These are phyloP conservation scores for Porcisia deanei DNA, from an alignment of 208 protist species.

Conservation along the genomic window DNA sequence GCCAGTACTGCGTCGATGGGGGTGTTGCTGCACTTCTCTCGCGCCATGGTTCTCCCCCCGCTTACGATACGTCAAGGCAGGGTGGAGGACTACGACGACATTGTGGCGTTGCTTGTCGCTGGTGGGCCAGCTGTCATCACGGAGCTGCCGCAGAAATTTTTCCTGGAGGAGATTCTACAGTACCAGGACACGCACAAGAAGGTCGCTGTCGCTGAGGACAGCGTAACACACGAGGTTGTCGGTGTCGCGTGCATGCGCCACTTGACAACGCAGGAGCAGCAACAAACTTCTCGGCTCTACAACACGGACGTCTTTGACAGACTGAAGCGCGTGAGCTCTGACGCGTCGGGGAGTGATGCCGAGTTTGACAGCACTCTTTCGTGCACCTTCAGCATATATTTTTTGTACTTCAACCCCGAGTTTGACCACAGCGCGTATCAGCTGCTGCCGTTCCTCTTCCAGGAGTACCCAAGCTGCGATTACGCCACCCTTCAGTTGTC, in stretches of 20 bases:
- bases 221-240: conserved; percentile 69
- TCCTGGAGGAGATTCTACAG: conserved; percentile 87
- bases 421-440: conserved; percentile 65
- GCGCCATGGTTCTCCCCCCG: conserved; percentile 40
- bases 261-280: conserved; percentile 56
- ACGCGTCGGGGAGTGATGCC: conserved; percentile 19
- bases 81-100: conserved; percentile 92
- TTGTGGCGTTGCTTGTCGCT: conserved; percentile 72
- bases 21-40: conserved; percentile 40
- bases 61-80: conserved; percentile 73
- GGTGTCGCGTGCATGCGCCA: conserved; percentile 78
- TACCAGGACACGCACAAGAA: conserved; percentile 79
- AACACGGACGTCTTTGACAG: conserved; percentile 72
- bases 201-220: conserved; percentile 82
- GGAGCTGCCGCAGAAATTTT: conserved; percentile 72
- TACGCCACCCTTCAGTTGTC: conserved; percentile 72
- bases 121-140: conserved; percentile 73
- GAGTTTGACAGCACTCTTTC: conserved; percentile 10
- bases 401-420: conserved; percentile 82
- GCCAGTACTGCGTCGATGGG: not conserved
- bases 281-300: conserved; percentile 70
- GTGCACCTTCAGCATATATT: conserved; percentile 52
- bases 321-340: conserved; percentile 34
- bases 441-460: conserved; percentile 74
- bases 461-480: conserved; percentile 76